These are phyloP conservation scores for Solanum piurae DNA, from an alignment of 257 asterid species.

Conservation along the genomic window DNA sequence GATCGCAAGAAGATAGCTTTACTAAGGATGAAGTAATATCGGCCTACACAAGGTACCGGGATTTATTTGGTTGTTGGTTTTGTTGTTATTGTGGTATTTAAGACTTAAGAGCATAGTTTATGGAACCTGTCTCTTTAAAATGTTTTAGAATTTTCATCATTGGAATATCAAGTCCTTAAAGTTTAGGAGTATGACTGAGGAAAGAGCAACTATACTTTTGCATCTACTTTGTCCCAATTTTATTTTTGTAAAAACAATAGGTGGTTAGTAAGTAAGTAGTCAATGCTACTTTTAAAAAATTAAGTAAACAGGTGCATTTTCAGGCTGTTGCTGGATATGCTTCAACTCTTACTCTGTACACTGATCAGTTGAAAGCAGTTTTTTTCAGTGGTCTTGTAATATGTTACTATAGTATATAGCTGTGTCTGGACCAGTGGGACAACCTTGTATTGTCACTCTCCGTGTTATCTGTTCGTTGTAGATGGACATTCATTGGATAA, in stretches of 20 bases:
- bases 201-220: not conserved
- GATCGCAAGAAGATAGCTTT: slow-evolving; percentile 81
- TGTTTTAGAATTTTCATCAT: not conserved
- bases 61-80: not conserved
- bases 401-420: not conserved
- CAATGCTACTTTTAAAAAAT: not conserved
- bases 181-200: not conserved
- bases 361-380: not conserved
- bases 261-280: not conserved
- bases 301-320: not conserved
- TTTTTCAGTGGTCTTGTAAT: not conserved
- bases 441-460: not conserved
- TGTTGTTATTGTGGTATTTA: not conserved
- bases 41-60: slow-evolving; percentile 65
- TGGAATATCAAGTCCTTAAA: not conserved
- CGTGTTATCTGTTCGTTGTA: not conserved
- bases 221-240: no score
- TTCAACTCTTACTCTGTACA: not conserved
- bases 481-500: slow-evolving; percentile 3
- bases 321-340: not conserved
- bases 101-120: not conserved
- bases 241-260: not conserved
- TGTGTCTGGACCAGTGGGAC: not conserved
- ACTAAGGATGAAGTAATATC: slow-evolving; percentile 90
- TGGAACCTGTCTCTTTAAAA: not conserved